Evolutionary conservation across 1,139 yeast species (phyloP).

Genomic region (Blastobotrys serpentis): DNA sequence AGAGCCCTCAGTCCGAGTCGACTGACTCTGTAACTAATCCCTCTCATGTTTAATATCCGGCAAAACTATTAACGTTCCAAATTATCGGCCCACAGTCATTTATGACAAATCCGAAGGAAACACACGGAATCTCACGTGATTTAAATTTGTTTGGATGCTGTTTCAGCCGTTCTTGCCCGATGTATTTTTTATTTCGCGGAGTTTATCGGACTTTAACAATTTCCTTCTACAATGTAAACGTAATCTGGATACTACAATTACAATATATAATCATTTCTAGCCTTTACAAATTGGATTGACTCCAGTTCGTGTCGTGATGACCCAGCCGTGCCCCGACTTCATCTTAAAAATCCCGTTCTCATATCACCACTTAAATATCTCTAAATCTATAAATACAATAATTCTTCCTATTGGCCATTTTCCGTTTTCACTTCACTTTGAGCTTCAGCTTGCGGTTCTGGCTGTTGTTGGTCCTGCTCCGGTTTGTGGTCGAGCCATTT

Average conservation of each 20-base stretch:
- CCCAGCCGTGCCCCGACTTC: too few species aligned
- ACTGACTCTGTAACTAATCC: background rate
- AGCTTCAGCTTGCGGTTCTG: background rate
- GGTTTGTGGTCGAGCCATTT: slow-evolving; percentile 36
- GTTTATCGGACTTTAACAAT: too few species aligned
- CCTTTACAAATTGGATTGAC: too few species aligned
- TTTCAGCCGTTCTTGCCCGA: too few species aligned
- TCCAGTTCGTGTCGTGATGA: too few species aligned
- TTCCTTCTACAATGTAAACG: too few species aligned
- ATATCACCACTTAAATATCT: background rate
- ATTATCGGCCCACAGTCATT: background rate
- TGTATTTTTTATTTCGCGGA: too few species aligned
- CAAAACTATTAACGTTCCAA: background rate
- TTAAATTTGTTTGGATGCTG: background rate
- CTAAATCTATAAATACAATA: background rate
- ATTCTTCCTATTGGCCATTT: background rate
- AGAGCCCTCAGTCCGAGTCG: background rate
- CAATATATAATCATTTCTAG: too few species aligned
- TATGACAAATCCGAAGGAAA: background rate
- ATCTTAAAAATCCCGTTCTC: too few species aligned
- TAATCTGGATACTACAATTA: too few species aligned
- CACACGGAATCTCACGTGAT: slow-evolving; percentile 3
- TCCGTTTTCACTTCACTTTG: slow-evolving; percentile 2
- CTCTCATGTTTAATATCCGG: background rate
- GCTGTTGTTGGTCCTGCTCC: background rate